Evolutionary conservation across 371 early-diverging fungal species (phyloP), one percentile per base, ranked within the genome.

Genomic region (Syncephalis fuscata): DNA sequence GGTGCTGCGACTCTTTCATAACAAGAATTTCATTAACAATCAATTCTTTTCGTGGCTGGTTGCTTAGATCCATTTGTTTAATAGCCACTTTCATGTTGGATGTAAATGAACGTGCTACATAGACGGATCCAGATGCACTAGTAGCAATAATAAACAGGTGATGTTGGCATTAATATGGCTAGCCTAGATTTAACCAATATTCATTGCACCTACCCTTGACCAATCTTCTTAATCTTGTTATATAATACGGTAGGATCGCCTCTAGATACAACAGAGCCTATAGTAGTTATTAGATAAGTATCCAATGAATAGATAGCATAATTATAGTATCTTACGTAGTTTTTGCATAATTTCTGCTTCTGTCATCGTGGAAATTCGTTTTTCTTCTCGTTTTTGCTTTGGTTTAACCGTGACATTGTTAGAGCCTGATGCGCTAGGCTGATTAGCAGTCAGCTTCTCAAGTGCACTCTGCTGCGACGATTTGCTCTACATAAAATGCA

Each of bases 71-170:
- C 90, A 97, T 97, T 65, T 93, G 88, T 65, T 97, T 97, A 62
- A 97, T 89, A 2, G 97, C 97, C 17, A 97, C 92, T 54, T 73
- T 71, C 43, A 69, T 64, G 48, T 76, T 74, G 15, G 70, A 78
- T 21, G 68, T 60, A n/a, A 78, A 60, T 23, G 75, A 70, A 27
- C 66, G 65, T 16, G 92, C 97, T 40, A 87, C 77, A 66, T 84
- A 96, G 44, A 96, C 97, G 36, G 85, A 87, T 40, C 97, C 97
- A 36, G 92, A 92, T 2, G 95, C 97, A 58, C 91, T 82, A 58
- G n/a, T 32, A 21, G 21, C 1, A 27, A 38, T 39, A 15, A 23
- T 23, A 45, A 43, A n/a, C 14, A 20, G 21, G 11, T 37, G 17
- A 27, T 15, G 2, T 32, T 45, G 41, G n/a, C n/a, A 17, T n/a